These are phyloP conservation scores for Apophysomyces variabilis DNA, from an alignment of 371 early-diverging fungal genomes.

Conservation along the genomic window DNA sequence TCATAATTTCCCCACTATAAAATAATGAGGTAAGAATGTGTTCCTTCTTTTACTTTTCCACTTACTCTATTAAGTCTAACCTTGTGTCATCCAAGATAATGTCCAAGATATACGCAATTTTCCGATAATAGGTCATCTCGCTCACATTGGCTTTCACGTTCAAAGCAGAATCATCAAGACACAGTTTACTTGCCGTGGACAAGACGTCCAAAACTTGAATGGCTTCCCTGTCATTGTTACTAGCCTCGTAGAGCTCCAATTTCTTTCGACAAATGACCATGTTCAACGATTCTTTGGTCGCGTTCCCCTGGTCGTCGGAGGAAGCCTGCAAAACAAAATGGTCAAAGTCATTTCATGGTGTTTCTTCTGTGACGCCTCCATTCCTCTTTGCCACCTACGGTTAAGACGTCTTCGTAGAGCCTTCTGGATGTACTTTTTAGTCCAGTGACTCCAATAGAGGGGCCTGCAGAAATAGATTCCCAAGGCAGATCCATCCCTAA, in stretches of 20 bases:
- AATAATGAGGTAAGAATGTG: not conserved
- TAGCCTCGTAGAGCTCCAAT: not conserved
- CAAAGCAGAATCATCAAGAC: not conserved
- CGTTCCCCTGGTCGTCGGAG: not conserved
- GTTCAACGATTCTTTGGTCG: not conserved
- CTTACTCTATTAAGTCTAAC: conserved; percentile 13
- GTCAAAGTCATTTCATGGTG: not conserved
- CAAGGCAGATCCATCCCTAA: too few relatives aligned
- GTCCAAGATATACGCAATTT: conserved; percentile 1
- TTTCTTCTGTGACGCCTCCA: not conserved
- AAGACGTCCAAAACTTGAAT: conserved; percentile 3
- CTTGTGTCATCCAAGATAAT: conserved; percentile 8
- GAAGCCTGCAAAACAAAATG: not conserved
- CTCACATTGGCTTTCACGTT: not conserved
- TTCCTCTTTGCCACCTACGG: too few relatives aligned
- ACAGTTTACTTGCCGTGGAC: too few relatives aligned
- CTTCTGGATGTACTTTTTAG: too few relatives aligned
- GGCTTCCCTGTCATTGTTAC: not conserved
- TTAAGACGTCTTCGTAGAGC: too few relatives aligned
- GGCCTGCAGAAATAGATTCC: too few relatives aligned
- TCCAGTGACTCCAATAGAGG: too few relatives aligned
- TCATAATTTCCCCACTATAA: not conserved
- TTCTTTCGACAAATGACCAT: not conserved
- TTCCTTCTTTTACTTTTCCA: not conserved
- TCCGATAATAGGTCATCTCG: conserved; percentile 7